A percentile compares a stretch with the other conserved stretches of the same genome.
Evolutionary conservation across 2,329 filamentous ascomycete genomes (phyloP).

Genomic region (Claviceps maximensis): DNA sequence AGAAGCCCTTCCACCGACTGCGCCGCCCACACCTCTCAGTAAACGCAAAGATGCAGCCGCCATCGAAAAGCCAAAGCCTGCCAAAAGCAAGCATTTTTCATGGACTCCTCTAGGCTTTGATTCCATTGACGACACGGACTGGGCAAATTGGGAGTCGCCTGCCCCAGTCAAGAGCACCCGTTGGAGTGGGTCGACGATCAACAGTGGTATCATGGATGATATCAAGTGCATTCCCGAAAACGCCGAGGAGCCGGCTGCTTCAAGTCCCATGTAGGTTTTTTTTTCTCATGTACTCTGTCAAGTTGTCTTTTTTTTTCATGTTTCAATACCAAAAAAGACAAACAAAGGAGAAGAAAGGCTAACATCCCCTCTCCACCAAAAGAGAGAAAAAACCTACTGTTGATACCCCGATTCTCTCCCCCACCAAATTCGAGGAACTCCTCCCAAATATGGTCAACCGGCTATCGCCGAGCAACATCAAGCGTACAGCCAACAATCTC

Average conservation of each 20-base stretch:
- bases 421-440: conserved; percentile 36
- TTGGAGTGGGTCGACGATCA: conserved; percentile 50
- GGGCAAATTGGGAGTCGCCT: conserved; percentile 51
- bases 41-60: conserved; percentile 13
- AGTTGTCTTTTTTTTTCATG: neutral
- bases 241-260: conserved; percentile 29
- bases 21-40: conserved; percentile 18
- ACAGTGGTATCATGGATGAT: conserved; percentile 27
- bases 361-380: neutral
- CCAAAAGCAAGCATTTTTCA: conserved; percentile 41
- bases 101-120: conserved; percentile 47
- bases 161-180: conserved; percentile 42
- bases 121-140: conserved; percentile 46
- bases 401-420: conserved; percentile 22
- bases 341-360: neutral
- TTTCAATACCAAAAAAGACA: neutral
- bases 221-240: conserved; percentile 34
- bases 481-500: conserved; percentile 68
- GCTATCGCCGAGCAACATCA: conserved; percentile 62
- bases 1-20: conserved; percentile 23
- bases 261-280: conserved; percentile 12
- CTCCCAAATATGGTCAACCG: conserved; percentile 61
- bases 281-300: no score
- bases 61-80: conserved; percentile 24
- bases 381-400: conserved; percentile 21